Percentiles rank a stretch among this genome's conserved stretches.
phyloP scores from a whole-genome alignment of 805 yeast genomes.

The Lipomyces starkeyi region DNA sequence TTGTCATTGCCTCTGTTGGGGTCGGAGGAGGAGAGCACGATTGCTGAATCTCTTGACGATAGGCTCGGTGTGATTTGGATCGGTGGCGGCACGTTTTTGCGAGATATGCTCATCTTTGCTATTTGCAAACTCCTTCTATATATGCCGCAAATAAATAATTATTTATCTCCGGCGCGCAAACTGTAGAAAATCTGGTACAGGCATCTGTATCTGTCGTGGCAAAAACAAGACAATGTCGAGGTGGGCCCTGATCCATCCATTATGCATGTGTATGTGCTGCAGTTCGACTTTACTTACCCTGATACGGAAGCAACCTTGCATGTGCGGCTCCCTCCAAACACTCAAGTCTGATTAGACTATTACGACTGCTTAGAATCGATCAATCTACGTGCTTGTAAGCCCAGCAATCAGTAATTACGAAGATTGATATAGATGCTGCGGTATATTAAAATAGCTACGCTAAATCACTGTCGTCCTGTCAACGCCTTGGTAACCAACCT shows the following conservation, averaged over 20 bases:
- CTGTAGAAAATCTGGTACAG: not conserved
- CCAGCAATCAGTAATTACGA: too few relatives aligned
- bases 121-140: not conserved
- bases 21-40: not conserved
- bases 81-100: constrained; percentile 28
- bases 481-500: too few relatives aligned
- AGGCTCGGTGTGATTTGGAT: constrained; percentile 5
- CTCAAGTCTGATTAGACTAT: too few relatives aligned
- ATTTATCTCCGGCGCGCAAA: not conserved
- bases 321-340: not conserved
- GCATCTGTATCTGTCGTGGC: not conserved
- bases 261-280: not conserved
- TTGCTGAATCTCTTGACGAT: not conserved
- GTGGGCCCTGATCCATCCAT: not conserved
- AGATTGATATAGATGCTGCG: not conserved
- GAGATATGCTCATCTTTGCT: constrained; percentile 11
- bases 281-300: not conserved
- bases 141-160: not conserved
- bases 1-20: not conserved
- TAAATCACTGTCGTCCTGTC: not conserved
- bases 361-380: not conserved
- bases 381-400: not conserved
- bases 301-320: not conserved
- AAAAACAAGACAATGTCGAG: not conserved
- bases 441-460: not conserved